These are phyloP conservation scores for Leccinum colubrinum DNA, from an alignment of 1,284 basidiomycete genomes.

Conservation along the genomic window DNA sequence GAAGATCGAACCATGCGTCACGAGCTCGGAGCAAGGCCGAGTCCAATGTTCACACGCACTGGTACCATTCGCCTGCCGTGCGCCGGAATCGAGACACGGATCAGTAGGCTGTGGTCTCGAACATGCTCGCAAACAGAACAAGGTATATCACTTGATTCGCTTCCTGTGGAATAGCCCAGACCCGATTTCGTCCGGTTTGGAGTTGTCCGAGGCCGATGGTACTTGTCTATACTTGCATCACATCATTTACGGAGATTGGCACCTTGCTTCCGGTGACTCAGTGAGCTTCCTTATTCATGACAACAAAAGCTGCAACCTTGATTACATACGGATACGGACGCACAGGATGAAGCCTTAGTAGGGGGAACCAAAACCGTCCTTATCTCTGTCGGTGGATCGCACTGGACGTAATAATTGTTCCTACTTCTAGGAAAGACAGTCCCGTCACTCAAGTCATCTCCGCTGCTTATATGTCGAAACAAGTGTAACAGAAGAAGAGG, in stretches of 20 bases:
- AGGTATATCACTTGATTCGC: constrained; percentile 2
- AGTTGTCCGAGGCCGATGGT: not conserved
- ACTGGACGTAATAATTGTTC: not conserved
- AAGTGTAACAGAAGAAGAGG: not conserved
- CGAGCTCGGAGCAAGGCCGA: not conserved
- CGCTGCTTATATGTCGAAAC: not conserved
- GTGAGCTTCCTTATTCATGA: not conserved
- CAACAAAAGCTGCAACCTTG: not conserved
- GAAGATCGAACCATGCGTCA: not conserved
- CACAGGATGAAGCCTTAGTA: not conserved
- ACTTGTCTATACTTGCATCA: not conserved
- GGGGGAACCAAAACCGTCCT: not conserved
- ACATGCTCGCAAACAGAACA: not conserved
- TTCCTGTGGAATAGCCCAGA: constrained; percentile 10
- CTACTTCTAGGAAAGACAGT: not conserved
- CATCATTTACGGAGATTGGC: not conserved
- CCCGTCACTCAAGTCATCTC: not conserved
- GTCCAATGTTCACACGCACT: not conserved
- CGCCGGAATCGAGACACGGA: not conserved
- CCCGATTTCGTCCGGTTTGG: not conserved
- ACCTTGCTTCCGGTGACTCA: not conserved
- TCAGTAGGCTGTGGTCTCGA: not conserved
- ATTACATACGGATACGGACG: not conserved
- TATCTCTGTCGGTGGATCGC: constrained; percentile 2
- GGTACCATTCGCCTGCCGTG: not conserved